Evolutionary conservation across 768 basidiomycete species (phyloP), one percentile per base, ranked within the genome.

Genomic region (Saitozyma podzolica): DNA sequence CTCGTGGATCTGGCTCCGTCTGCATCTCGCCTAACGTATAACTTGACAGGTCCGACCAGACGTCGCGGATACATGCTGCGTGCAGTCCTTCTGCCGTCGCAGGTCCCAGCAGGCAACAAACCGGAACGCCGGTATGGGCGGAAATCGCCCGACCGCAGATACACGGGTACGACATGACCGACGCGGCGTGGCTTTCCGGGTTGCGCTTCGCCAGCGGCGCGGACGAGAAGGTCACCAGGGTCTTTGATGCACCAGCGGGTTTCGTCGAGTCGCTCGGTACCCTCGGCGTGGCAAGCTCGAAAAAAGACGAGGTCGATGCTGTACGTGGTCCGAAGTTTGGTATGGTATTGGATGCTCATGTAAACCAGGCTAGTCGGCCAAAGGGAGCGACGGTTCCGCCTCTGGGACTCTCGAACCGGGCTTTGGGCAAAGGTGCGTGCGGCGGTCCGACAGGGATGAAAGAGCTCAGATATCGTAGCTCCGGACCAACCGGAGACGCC

Each of bases 141-240:
- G 96, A 99, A 75, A 82, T 98, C 37, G 86, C 85, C 37, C 87
- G 96, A 4, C 96, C 96, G 17, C 96, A 99, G 79, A 87, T 97
- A 16, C 96, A 99, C 80, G 96, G 96, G 8, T 97, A 98, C 78
- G 93, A 97, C 73, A 81, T 98, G 43, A 82, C 94, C 16, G 88
- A 87, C 58, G 88, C 86, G 7, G 85, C 85, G 3, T 94, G 92
- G 77, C 83, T 95, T 51, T 84, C 85, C 61, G 82, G 88, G 0
- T 81, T 92, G 51, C 86, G 85, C 40, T 95, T 97, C 75, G 88
- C 88, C 17, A 94, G 91, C 68, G 88, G 92, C 51, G 92, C 93
- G 9, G 96, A 99, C 72, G 96, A 99, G 80, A 98, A 98, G 79
- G 92, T 98, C 10, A 86, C 87, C 11, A 86, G 96, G 48, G 86